Evolutionary conservation across 352 stramenopile genomes (phyloP).

Genomic region (Nothophytophthora sp.): DNA sequence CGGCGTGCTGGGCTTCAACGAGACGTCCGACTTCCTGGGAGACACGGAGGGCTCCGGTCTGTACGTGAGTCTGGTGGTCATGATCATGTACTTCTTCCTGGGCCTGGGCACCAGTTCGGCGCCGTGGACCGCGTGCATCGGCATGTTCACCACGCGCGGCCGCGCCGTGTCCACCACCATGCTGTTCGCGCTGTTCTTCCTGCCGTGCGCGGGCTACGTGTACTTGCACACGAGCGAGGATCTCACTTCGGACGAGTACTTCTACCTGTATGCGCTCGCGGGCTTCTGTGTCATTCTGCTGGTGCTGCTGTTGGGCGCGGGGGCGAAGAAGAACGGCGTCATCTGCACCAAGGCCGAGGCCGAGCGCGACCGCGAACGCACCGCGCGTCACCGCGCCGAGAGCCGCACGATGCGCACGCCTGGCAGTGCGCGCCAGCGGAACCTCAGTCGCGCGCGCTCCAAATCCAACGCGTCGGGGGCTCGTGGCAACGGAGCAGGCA

Average conservation of each 20-base stretch:
- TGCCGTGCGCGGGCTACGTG: conserved; percentile 49
- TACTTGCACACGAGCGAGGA: conserved; percentile 52
- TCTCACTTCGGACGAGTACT: conserved; percentile 42
- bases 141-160: conserved; percentile 62
- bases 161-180: conserved; percentile 53
- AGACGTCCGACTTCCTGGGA: conserved; percentile 44
- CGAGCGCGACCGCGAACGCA: conserved; percentile 41
- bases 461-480: conserved; percentile 47
- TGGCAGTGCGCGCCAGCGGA: conserved; percentile 47
- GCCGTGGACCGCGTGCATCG: conserved; percentile 60
- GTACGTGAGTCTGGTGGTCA: conserved; percentile 59
- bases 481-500: conserved; percentile 22
- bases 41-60: conserved; percentile 38
- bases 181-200: conserved; percentile 61
- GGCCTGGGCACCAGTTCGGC: conserved; percentile 63
- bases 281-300: conserved; percentile 41
- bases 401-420: conserved; percentile 45
- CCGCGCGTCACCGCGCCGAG: conserved; percentile 31
- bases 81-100: conserved; percentile 81
- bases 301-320: conserved; percentile 47
- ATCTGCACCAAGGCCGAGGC: conserved; percentile 57
- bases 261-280: conserved; percentile 58
- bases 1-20: conserved; percentile 62
- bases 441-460: conserved; percentile 55
- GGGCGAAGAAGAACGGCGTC: conserved; percentile 63